Evolutionary conservation across 2,329 filamentous ascomycete genomes (phyloP).

Genomic region (Capronia coronata): DNA sequence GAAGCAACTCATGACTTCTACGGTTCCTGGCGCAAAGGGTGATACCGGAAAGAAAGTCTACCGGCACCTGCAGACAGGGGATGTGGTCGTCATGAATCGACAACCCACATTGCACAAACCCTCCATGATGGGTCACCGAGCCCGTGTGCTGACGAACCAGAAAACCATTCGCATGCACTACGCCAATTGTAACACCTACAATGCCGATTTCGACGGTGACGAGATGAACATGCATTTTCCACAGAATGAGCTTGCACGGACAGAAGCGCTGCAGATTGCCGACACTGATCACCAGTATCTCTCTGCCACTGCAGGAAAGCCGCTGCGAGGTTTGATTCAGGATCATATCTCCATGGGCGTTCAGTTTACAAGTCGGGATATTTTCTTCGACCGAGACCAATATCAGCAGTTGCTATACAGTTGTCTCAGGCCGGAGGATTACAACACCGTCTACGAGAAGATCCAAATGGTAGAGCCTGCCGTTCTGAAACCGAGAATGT

Average conservation of each 20-base stretch:
- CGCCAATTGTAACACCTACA: conserved; percentile 98
- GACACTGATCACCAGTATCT: conserved; percentile 98
- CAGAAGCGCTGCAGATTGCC: conserved; percentile 86
- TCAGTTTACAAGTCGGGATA: conserved; percentile 82
- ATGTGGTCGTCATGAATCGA: conserved; percentile 97
- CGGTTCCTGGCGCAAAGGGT: conserved; percentile 65
- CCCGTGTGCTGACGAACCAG: conserved; percentile 83
- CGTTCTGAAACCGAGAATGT: conserved; percentile 67
- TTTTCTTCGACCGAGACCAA: conserved; percentile 77
- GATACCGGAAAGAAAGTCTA: conserved; percentile 92
- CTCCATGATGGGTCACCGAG: conserved; percentile 97
- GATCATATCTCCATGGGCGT: conserved; percentile 96
- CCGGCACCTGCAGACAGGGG: conserved; percentile 89
- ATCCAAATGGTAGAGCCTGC: conserved; percentile 76
- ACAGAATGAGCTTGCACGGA: conserved; percentile 88
- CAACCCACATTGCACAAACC: conserved; percentile 97
- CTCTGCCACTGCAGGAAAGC: conserved; percentile 86
- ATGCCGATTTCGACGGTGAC: conserved; percentile 97
- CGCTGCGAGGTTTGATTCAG: conserved; percentile 90
- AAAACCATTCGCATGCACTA: conserved; percentile 99
- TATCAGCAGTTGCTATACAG: conserved; percentile 94
- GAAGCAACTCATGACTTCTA: conserved; percentile 85
- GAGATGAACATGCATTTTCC: conserved; percentile 99
- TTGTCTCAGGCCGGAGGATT: conserved; percentile 80
- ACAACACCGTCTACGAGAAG: conserved; percentile 74